Percentiles rank a stretch among this genome's conserved stretches.
Conservation (phyloP, 352 stramenopile genomes). For the Ophiocytium majus region DNA sequence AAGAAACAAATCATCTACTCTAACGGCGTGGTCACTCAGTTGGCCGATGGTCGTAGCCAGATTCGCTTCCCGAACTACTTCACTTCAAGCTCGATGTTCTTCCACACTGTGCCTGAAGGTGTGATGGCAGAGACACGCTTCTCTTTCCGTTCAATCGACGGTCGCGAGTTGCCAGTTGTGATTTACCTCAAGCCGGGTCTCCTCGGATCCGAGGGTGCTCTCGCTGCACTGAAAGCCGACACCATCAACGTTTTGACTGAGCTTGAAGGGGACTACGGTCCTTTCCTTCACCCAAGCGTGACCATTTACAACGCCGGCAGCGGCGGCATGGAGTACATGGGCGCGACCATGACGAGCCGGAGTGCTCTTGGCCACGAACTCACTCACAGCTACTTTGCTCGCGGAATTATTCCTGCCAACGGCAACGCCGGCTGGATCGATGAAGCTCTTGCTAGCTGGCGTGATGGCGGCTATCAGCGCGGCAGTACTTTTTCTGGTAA, state of each 20-base stretch:
- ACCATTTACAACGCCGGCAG: conserved; percentile 7
- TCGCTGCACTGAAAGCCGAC: conserved; percentile 4
- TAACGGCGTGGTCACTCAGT: background rate
- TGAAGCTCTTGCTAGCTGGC: background rate
- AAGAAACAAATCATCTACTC: background rate
- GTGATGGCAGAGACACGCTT: background rate
- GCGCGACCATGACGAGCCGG: background rate
- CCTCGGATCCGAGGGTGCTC: background rate
- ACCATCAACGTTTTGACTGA: background rate
- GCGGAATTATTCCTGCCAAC: conserved; percentile 2
- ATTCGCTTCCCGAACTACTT: background rate
- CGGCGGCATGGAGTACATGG: background rate
- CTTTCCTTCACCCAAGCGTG: background rate
- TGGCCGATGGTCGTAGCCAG: background rate
- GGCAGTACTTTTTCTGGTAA: background rate
- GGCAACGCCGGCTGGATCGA: conserved; percentile 8
- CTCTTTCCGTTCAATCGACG: conserved; percentile 7
- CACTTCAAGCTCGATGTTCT: background rate
- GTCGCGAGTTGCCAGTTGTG: conserved; percentile 1
- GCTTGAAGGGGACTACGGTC: background rate
- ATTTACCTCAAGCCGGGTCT: background rate
- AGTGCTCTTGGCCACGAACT: background rate
- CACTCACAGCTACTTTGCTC: background rate
- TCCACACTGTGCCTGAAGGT: conserved; percentile 1
- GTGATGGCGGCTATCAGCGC: background rate